Evolutionary conservation across 805 yeast species (phyloP).

Genomic region (Monosporozyma aquatica): DNA sequence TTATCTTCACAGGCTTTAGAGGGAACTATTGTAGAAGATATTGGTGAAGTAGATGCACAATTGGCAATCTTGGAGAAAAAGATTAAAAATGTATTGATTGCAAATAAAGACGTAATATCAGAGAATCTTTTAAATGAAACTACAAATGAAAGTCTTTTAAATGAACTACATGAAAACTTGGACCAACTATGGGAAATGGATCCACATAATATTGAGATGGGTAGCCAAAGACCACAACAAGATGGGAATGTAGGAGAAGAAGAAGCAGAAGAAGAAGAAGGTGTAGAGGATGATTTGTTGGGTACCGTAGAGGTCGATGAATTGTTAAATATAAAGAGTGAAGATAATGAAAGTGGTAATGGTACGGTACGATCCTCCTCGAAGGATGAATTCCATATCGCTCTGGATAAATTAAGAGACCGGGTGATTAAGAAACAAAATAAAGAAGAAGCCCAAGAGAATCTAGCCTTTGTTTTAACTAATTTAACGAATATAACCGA

Average conservation of each 20-base stretch:
- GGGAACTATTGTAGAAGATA: slow-evolving; percentile 46
- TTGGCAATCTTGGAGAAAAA: slow-evolving; percentile 40
- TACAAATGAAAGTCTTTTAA: slow-evolving; percentile 9
- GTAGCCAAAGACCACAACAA: too few species aligned
- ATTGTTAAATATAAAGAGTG: slow-evolving; percentile 4
- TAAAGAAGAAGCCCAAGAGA: slow-evolving; percentile 6
- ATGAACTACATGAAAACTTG: slow-evolving; percentile 15
- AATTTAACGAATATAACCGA: slow-evolving; percentile 69
- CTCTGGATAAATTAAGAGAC: slow-evolving; percentile 17
- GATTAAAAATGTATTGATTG: slow-evolving; percentile 33
- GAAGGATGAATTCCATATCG: slow-evolving; percentile 27
- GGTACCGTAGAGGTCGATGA: slow-evolving; percentile 12
- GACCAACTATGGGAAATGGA: slow-evolving; percentile 28
- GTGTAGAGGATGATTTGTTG: slow-evolving; percentile 1
- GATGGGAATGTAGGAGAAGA: too few species aligned
- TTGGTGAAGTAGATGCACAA: slow-evolving; percentile 61
- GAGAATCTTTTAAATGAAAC: slow-evolving; percentile 35
- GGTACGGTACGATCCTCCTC: slow-evolving; percentile 7
- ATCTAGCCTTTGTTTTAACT: slow-evolving; percentile 36
- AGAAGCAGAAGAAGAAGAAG: slow-evolving; percentile 1
- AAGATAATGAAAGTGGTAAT: background rate
- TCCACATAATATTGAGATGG: slow-evolving; percentile 11
- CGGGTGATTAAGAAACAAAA: slow-evolving; percentile 11
- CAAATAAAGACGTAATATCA: slow-evolving; percentile 32
- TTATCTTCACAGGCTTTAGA: slow-evolving; percentile 34